Conservation (phyloP, 495 filamentous ascomycete species). For the Apodospora peruviana region DNA sequence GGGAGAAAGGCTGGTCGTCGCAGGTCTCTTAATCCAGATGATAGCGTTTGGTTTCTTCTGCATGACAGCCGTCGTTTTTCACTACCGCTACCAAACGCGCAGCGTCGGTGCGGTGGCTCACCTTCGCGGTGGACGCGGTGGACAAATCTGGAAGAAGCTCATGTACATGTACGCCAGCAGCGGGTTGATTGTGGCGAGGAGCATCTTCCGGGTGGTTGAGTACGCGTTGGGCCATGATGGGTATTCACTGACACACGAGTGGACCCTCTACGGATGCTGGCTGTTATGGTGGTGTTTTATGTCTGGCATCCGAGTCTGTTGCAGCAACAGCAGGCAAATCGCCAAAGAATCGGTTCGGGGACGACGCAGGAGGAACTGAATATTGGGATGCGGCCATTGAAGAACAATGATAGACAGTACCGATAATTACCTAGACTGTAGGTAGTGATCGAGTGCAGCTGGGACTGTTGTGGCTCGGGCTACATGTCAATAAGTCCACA, state of each 20-base stretch:
- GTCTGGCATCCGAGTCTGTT: constrained; percentile 32
- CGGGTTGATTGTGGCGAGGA: constrained; percentile 54
- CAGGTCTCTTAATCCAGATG: constrained; percentile 40
- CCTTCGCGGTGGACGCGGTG: not conserved
- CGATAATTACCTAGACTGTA: no score
- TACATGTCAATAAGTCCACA: no score
- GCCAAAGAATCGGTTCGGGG: no score
- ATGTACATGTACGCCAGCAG: constrained; percentile 47
- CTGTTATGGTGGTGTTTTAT: constrained; percentile 43
- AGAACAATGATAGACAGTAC: no score
- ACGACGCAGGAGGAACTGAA: no score
- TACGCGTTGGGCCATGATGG: constrained; percentile 51
- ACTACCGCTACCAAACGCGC: constrained; percentile 3
- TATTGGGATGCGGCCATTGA: no score
- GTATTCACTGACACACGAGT: constrained; percentile 45
- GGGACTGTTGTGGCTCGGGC: no score
- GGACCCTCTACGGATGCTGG: constrained; percentile 59
- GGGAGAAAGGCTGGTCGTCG: constrained; percentile 40
- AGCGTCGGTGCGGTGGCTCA: not conserved
- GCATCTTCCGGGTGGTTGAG: constrained; percentile 54
- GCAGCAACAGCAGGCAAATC: not conserved
- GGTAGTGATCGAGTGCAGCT: no score
- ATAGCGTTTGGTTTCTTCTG: constrained; percentile 46
- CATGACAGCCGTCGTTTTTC: constrained; percentile 32
- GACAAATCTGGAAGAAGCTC: constrained; percentile 48